Conservation (phyloP, 1,139 yeast genomes). For the Magnusiomyces ingens region DNA sequence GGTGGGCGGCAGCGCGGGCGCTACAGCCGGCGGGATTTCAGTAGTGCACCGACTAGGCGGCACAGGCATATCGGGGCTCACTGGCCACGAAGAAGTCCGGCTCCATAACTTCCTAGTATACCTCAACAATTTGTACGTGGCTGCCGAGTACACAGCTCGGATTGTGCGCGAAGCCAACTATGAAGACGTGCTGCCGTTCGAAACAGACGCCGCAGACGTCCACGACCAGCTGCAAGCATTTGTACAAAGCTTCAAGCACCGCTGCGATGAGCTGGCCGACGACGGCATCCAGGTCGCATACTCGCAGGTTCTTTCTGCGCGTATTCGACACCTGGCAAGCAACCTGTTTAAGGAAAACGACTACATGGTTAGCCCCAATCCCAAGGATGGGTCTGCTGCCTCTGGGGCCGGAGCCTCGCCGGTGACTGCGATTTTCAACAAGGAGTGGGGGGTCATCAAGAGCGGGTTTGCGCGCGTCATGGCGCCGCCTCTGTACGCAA, state of each 20-base stretch:
- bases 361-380: conserved; percentile 36
- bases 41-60: conserved; percentile 2
- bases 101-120: conserved; percentile 46
- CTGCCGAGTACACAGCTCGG: conserved; percentile 48
- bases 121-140: conserved; percentile 55
- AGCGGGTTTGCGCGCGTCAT: conserved; percentile 58
- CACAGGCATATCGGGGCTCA: conserved; percentile 21
- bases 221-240: conserved; percentile 36
- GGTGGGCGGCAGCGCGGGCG: conserved; percentile 2
- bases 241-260: conserved; percentile 32
- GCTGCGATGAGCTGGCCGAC: conserved; percentile 43
- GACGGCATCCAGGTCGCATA: conserved; percentile 53
- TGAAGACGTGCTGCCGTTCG: conserved; percentile 47
- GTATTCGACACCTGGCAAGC: conserved; percentile 42
- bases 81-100: conserved; percentile 35
- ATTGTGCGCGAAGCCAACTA: conserved; percentile 37
- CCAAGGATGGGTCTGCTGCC: conserved; percentile 16
- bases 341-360: conserved; percentile 51
- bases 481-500: conserved; percentile 45
- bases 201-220: conserved; percentile 44
- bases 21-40: conserved; percentile 2
- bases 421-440: conserved; percentile 37
- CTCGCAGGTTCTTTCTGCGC: conserved; percentile 50
- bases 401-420: conserved; percentile 29
- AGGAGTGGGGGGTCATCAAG: conserved; percentile 58